These are phyloP conservation scores for Neurospora cerealis DNA, from an alignment of 495 filamentous ascomycete species.

Conservation along the genomic window DNA sequence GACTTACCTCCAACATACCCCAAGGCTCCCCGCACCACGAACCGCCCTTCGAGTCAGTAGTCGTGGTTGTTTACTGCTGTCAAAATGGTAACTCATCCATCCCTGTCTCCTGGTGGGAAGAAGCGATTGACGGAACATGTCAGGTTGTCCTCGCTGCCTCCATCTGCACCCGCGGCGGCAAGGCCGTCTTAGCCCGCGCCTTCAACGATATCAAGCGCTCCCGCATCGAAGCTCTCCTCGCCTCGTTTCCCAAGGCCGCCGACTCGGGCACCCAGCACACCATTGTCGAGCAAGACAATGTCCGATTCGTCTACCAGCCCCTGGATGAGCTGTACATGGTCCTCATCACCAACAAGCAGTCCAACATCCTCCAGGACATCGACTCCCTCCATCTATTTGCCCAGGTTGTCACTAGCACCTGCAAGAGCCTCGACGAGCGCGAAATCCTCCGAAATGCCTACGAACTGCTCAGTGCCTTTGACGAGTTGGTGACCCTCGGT, in stretches of 20 bases:
- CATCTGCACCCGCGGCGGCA: slow-evolving; percentile 96
- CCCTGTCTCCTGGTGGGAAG: background rate
- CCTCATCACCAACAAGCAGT: slow-evolving; percentile 97
- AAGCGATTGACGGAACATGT: slow-evolving; percentile 5
- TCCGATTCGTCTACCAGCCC: slow-evolving; percentile 98
- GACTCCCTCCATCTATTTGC: slow-evolving; percentile 95
- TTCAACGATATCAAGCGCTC: slow-evolving; percentile 95
- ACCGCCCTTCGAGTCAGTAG: background rate
- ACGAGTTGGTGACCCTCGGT: slow-evolving; percentile 88
- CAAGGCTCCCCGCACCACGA: background rate
- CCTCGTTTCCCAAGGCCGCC: slow-evolving; percentile 93
- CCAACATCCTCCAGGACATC: slow-evolving; percentile 98
- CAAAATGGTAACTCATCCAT: slow-evolving; percentile 16
- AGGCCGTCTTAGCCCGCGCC: slow-evolving; percentile 91
- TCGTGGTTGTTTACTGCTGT: background rate
- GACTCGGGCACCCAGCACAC: slow-evolving; percentile 94
- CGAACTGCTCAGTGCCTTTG: slow-evolving; percentile 89
- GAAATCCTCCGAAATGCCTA: slow-evolving; percentile 92
- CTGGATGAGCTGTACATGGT: slow-evolving; percentile 99
- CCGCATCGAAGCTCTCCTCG: slow-evolving; percentile 89
- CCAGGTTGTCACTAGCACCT: slow-evolving; percentile 91
- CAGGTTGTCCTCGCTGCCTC: slow-evolving; percentile 95
- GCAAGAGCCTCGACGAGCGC: slow-evolving; percentile 89
- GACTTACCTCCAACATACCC: background rate
- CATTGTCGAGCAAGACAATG: slow-evolving; percentile 96